phyloP scores from a whole-genome alignment of 495 filamentous ascomycete genomes.

The Penicillium atrosanguineum region DNA sequence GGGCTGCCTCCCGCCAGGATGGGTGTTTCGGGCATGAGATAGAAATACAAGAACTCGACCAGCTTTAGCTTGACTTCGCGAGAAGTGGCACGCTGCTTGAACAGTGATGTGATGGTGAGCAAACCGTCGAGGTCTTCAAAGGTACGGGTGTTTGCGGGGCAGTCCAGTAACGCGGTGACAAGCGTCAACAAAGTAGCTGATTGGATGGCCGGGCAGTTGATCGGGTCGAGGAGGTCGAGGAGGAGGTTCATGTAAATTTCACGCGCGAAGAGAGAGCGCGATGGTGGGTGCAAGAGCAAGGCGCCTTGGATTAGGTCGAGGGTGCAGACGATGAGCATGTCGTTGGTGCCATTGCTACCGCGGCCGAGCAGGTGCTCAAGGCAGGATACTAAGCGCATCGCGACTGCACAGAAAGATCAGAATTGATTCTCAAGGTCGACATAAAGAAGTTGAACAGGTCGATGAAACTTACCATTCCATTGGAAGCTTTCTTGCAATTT shows the following conservation, averaged over 20 bases:
- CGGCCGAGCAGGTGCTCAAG: constrained; percentile 85
- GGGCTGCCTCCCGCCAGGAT: constrained; percentile 36
- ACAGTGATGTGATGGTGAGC: constrained; percentile 87
- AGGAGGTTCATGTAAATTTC: constrained; percentile 96
- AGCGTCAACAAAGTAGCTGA: constrained; percentile 84
- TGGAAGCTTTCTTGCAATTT: constrained; percentile 95
- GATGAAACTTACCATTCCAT: constrained; percentile 71
- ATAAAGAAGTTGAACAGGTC: not conserved
- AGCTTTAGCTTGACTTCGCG: constrained; percentile 89
- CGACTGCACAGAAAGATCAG: constrained; percentile 49
- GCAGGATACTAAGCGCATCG: constrained; percentile 79
- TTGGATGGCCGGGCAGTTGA: constrained; percentile 88
- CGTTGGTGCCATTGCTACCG: constrained; percentile 75
- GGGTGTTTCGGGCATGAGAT: constrained; percentile 88
- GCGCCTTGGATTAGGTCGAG: constrained; percentile 89
- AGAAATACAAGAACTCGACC: constrained; percentile 96
- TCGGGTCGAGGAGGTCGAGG: constrained; percentile 89
- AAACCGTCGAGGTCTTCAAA: constrained; percentile 94
- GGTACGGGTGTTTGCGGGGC: constrained; percentile 79
- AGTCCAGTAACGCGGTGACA: constrained; percentile 80
- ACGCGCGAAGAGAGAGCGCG: constrained; percentile 79
- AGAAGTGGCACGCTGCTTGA: constrained; percentile 77
- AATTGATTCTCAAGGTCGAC: not conserved
- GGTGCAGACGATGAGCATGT: constrained; percentile 83
- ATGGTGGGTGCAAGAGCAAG: constrained; percentile 89